Evolutionary conservation across 2,329 filamentous ascomycete species (phyloP).

Genomic region (Colletotrichum melonis): DNA sequence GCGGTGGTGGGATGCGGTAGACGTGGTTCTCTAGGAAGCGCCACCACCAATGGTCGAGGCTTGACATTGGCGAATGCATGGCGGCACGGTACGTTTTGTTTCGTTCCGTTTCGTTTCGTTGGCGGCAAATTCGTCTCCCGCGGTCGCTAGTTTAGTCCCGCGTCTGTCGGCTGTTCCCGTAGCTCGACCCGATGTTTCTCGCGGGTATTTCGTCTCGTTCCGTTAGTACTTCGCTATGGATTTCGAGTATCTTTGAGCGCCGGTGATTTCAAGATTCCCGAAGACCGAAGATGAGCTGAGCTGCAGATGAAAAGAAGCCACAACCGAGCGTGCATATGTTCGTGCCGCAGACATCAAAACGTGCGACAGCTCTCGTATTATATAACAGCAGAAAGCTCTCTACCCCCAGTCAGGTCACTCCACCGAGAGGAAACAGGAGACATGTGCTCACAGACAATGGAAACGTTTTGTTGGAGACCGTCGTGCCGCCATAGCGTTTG

Average conservation of each 20-base stretch:
- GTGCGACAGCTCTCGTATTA: background rate
- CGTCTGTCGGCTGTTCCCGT: background rate
- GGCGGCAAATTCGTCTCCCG: no score
- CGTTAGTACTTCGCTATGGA: background rate
- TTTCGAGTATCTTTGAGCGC: background rate
- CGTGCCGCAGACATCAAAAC: background rate
- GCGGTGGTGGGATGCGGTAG: conserved; percentile 38
- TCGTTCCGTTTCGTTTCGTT: background rate
- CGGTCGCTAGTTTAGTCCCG: background rate
- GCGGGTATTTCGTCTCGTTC: background rate
- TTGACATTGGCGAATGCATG: conserved; percentile 23
- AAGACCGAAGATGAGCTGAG: conserved; percentile 1
- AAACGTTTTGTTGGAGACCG: background rate
- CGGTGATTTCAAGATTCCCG: background rate
- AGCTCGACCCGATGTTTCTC: no score
- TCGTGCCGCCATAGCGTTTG: conserved; percentile 10
- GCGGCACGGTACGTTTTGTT: background rate
- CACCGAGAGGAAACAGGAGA: background rate
- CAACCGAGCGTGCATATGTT: conserved; percentile 19
- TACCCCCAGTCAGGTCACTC: background rate
- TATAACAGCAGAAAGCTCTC: background rate
- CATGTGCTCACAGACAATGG: background rate
- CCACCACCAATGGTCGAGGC: conserved; percentile 34
- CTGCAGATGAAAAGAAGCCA: background rate
- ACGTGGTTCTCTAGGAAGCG: conserved; percentile 23